A percentile compares a stretch with the other conserved stretches of the same genome.
phyloP scores from a whole-genome alignment of 192 early-diverging fungal species.

The Backusella parvicylindrica region DNA sequence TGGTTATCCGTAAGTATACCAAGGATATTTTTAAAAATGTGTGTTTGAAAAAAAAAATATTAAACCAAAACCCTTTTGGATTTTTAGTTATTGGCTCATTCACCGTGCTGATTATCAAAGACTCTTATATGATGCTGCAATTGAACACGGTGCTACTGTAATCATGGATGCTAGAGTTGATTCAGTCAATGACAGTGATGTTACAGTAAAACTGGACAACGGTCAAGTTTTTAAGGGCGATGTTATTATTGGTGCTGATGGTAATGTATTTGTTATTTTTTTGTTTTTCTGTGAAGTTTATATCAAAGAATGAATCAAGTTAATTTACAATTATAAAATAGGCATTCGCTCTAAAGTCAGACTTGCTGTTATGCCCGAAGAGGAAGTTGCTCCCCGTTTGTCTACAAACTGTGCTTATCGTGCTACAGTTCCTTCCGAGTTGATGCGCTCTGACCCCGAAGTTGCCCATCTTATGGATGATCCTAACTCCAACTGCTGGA shows the following conservation, averaged over 20 bases:
- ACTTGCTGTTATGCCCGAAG: constrained; percentile 8
- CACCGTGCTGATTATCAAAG: constrained; percentile 16
- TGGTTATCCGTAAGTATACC: constrained; percentile 14
- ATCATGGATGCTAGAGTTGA: constrained; percentile 12
- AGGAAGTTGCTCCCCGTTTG: background rate
- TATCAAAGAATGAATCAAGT: background rate
- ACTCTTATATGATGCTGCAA: constrained; percentile 15
- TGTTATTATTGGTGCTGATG: constrained; percentile 19
- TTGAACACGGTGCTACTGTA: constrained; percentile 2
- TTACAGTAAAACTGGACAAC: background rate
- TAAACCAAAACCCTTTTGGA: background rate
- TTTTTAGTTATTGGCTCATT: constrained; percentile 6
- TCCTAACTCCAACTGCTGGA: constrained; percentile 18
- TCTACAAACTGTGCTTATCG: constrained; percentile 23
- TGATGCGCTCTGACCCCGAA: constrained; percentile 22
- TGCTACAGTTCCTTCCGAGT: constrained; percentile 9
- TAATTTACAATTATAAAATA: background rate
- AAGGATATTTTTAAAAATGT: background rate
- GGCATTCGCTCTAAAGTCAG: constrained; percentile 20
- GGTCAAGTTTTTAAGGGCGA: background rate
- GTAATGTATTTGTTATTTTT: background rate
- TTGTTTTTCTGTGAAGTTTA: background rate
- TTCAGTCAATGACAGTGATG: constrained; percentile 5
- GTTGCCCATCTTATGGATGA: constrained; percentile 13
- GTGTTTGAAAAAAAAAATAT: background rate